phyloP scores from a whole-genome alignment of 1,284 basidiomycete species.

The Laetiporus sulphureus region DNA sequence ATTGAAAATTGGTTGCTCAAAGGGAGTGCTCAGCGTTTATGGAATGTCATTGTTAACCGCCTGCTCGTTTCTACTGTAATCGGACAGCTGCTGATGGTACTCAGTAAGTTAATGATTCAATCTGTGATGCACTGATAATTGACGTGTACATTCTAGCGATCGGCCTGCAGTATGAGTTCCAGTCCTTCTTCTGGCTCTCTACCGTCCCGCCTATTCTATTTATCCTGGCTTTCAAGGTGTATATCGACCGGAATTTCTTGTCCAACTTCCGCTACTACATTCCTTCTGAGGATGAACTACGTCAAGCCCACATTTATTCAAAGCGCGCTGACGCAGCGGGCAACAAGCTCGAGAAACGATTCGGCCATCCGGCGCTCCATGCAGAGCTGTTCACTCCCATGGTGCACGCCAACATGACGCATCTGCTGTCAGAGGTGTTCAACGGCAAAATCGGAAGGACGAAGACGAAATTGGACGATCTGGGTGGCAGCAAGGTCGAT shows the following conservation, averaged over 20 bases:
- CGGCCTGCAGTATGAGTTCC: conserved; percentile 76
- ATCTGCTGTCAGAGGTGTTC: conserved; percentile 68
- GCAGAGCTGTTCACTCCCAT: conserved; percentile 81
- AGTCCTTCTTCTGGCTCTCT: conserved; percentile 64
- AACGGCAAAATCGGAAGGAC: conserved; percentile 61
- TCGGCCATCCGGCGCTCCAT: conserved; percentile 81
- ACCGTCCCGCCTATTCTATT: conserved; percentile 75
- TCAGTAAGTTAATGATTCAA: conserved; percentile 54
- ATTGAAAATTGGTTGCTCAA: conserved; percentile 3
- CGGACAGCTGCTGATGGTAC: conserved; percentile 82
- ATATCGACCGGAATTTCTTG: conserved; percentile 64
- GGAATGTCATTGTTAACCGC: conserved; percentile 90
- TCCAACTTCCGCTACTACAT: conserved; percentile 74
- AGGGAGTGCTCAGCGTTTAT: conserved; percentile 59
- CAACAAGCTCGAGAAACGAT: conserved; percentile 73
- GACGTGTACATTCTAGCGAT: conserved; percentile 52
- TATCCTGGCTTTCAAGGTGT: conserved; percentile 76
- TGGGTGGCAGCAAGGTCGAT: conserved; percentile 68
- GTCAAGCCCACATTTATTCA: conserved; percentile 65
- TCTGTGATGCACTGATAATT: not conserved
- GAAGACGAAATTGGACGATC: conserved; percentile 61
- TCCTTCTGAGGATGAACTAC: conserved; percentile 66
- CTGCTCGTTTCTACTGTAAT: conserved; percentile 68
- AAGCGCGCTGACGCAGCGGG: conserved; percentile 60
- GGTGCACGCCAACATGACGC: conserved; percentile 83